Evolutionary conservation across 1,284 basidiomycete genomes (phyloP).

Genomic region (Testicularia cyperi): DNA sequence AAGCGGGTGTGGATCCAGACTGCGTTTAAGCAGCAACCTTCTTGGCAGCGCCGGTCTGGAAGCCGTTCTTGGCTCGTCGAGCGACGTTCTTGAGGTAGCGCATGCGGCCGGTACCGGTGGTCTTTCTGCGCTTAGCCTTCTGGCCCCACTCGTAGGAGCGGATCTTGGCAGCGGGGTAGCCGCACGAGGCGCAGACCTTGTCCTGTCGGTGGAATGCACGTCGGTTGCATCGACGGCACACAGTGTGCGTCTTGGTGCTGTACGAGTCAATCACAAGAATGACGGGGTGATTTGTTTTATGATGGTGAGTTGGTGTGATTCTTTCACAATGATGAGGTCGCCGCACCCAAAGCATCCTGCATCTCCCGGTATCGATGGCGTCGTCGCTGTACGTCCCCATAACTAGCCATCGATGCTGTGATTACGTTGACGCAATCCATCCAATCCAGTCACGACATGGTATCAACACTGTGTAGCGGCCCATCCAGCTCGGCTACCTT

Average conservation of each 20-base stretch:
- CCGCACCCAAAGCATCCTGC: too few species aligned
- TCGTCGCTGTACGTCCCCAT: too few species aligned
- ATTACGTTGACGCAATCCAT: too few species aligned
- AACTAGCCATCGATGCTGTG: too few species aligned
- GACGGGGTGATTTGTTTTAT: too few species aligned
- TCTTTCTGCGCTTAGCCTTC: conserved; percentile 99
- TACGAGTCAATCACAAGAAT: neutral
- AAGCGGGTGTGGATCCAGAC: too few species aligned
- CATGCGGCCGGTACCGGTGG: conserved; percentile 94
- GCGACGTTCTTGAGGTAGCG: conserved; percentile 75
- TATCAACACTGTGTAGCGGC: too few species aligned
- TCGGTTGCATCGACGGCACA: conserved; percentile 78
- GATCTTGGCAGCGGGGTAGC: conserved; percentile 92
- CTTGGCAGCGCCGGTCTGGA: conserved; percentile 63
- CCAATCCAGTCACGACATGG: too few species aligned
- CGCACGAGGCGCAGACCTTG: conserved; percentile 94
- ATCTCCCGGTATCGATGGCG: too few species aligned
- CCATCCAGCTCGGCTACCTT: too few species aligned
- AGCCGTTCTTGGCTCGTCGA: conserved; percentile 78
- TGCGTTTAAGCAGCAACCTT: conserved; percentile 54
- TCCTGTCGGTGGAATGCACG: conserved; percentile 95
- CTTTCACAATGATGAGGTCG: too few species aligned
- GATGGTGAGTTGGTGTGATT: too few species aligned
- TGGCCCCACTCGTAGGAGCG: conserved; percentile 96
- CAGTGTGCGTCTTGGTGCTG: conserved; percentile 96